These are phyloP conservation scores for Leccinum incarnatum DNA, from an alignment of 768 basidiomycete species.

Conservation along the genomic window DNA sequence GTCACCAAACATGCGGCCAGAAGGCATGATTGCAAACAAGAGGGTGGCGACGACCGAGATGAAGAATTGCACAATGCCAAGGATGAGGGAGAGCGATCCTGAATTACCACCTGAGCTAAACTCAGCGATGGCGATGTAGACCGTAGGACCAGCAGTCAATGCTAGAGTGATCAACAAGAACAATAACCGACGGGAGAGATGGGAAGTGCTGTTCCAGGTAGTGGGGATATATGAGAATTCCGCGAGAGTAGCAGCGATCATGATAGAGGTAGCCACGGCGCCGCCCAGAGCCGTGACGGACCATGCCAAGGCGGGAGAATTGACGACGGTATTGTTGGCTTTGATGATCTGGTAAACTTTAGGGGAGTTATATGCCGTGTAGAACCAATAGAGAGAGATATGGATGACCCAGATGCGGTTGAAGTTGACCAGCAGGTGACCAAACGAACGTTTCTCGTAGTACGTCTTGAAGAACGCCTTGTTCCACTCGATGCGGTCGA, in stretches of 20 bases:
- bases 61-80: constrained; percentile 95
- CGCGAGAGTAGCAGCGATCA: constrained; percentile 89
- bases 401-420: constrained; percentile 99
- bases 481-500: constrained; percentile 96
- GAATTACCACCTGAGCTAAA: constrained; percentile 50
- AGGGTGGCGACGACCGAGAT: constrained; percentile 85
- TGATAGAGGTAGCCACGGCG: constrained; percentile 92
- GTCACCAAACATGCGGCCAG: constrained; percentile 98
- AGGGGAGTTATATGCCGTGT: constrained; percentile 92
- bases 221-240: constrained; percentile 98
- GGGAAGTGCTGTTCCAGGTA: constrained; percentile 98
- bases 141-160: constrained; percentile 87
- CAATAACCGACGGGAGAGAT: constrained; percentile 85
- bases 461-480: constrained; percentile 99
- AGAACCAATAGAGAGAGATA: constrained; percentile 92
- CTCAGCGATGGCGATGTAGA: constrained; percentile 91
- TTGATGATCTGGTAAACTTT: constrained; percentile 63
- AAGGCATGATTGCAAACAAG: constrained; percentile 89
- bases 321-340: constrained; percentile 38
- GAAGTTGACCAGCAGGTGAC: constrained; percentile 98
- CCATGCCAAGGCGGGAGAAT: constrained; percentile 82
- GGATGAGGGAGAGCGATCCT: constrained; percentile 79
- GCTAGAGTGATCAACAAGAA: constrained; percentile 90
- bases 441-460: constrained; percentile 94
- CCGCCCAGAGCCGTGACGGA: constrained; percentile 93